phyloP scores from a whole-genome alignment of 176 grass and related monocot genomes.

The Hordeum marinum region DNA sequence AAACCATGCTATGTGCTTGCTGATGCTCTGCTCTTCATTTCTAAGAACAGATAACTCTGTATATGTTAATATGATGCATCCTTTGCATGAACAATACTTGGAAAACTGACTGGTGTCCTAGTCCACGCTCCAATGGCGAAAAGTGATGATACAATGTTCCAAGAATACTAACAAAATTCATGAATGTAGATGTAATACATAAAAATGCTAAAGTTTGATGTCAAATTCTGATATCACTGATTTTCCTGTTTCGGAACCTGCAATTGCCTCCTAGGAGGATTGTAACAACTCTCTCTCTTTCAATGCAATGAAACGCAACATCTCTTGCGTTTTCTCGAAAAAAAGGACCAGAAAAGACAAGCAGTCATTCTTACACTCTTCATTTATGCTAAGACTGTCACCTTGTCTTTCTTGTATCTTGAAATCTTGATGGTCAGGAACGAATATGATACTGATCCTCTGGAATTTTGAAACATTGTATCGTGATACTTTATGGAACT shows the following conservation, averaged over 20 bases:
- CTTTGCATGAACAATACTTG: background rate
- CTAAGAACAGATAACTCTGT: background rate
- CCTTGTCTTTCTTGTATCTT: background rate
- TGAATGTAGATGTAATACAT: background rate
- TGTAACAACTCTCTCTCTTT: too few relatives aligned
- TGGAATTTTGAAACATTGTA: background rate
- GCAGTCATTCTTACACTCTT: background rate
- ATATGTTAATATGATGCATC: background rate
- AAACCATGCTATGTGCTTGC: constrained; percentile 1
- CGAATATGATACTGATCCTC: background rate
- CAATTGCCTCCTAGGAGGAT: too few relatives aligned
- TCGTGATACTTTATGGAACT: background rate
- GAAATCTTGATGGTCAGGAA: background rate
- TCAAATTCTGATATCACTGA: too few relatives aligned
- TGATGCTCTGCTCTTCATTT: background rate
- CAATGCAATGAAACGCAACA: too few relatives aligned
- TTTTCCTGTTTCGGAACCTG: too few relatives aligned
- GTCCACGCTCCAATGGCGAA: background rate
- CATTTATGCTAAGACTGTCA: background rate
- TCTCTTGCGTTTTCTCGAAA: too few relatives aligned
- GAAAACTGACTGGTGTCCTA: background rate
- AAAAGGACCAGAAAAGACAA: background rate
- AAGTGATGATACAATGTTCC: background rate
- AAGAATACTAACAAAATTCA: background rate
- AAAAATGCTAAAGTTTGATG: background rate